A percentile compares a stretch with the other conserved stretches of the same genome.
phyloP scores from a whole-genome alignment of 2,329 filamentous ascomycete species.

The Apiospora koreana region DNA sequence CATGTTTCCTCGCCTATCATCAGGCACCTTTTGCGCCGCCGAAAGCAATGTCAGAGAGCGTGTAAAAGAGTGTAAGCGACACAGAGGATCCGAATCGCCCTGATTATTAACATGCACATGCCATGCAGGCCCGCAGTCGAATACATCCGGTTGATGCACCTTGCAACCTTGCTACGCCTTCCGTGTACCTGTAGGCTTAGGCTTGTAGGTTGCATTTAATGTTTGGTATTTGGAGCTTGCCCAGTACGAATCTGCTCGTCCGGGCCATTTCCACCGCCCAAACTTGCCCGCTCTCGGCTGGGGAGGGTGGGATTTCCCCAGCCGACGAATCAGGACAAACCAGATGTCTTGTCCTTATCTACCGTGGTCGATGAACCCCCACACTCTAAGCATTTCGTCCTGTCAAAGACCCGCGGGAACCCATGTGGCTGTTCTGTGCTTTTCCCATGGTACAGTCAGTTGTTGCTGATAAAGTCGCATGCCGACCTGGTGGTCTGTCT shows the following conservation, averaged over 20 bases:
- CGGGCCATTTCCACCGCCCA: conserved; percentile 5
- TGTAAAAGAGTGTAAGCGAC: not conserved
- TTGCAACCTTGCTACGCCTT: too few species aligned
- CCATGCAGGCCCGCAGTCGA: not conserved
- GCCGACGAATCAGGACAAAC: conserved; percentile 8
- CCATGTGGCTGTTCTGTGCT: conserved; percentile 10
- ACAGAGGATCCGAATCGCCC: not conserved
- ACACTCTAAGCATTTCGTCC: not conserved
- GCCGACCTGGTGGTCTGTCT: not conserved
- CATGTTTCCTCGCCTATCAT: not conserved
- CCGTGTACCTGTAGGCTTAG: too few species aligned
- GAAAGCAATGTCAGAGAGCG: not conserved
- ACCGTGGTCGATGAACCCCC: conserved; percentile 5
- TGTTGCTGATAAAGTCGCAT: conserved; percentile 13
- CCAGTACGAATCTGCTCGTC: not conserved
- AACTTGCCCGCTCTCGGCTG: conserved; percentile 5
- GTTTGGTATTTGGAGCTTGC: not conserved
- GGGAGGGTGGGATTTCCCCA: not conserved
- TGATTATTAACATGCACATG: not conserved
- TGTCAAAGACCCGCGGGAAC: conserved; percentile 11
- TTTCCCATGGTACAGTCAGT: not conserved
- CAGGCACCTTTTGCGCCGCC: not conserved
- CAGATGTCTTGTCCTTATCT: conserved; percentile 13
- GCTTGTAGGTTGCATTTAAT: not conserved
- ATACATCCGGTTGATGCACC: conserved; percentile 8